phyloP scores from a whole-genome alignment of 371 early-diverging fungal species.

The Rhizopus delemar region DNA sequence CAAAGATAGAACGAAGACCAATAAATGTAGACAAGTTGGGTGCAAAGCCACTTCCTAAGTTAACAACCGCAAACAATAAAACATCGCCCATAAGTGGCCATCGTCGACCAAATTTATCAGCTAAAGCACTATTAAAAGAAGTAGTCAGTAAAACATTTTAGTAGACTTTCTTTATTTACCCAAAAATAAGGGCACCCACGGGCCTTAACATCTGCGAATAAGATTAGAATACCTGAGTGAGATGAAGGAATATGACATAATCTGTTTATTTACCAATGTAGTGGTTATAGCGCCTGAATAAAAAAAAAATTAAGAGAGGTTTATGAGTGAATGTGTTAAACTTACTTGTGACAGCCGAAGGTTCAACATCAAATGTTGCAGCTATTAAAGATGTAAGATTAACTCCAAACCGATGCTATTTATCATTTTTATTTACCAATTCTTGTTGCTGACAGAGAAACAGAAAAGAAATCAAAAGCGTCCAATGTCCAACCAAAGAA shows the following conservation, averaged over 20 bases:
- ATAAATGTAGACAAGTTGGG: constrained; percentile 51
- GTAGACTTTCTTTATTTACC: constrained; percentile 28
- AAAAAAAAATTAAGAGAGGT: background rate
- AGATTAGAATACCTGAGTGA: too few species aligned
- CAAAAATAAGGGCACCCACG: constrained; percentile 73
- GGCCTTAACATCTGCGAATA: constrained; percentile 60
- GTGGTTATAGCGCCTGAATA: constrained; percentile 45
- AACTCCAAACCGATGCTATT: background rate
- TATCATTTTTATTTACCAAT: constrained; percentile 34
- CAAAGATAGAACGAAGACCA: constrained; percentile 64
- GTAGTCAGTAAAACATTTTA: background rate
- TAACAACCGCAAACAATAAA: constrained; percentile 61
- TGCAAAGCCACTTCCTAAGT: constrained; percentile 69
- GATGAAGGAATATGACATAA: constrained; percentile 1
- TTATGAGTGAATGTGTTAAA: background rate
- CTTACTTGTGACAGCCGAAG: constrained; percentile 60
- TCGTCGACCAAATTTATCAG: constrained; percentile 70
- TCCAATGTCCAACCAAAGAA: constrained; percentile 77
- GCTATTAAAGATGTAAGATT: constrained; percentile 33
- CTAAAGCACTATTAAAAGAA: constrained; percentile 38
- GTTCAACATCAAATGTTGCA: constrained; percentile 52
- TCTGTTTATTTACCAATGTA: constrained; percentile 32
- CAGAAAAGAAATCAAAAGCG: constrained; percentile 72
- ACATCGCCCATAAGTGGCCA: constrained; percentile 72
- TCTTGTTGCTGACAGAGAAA: constrained; percentile 48